Percentiles rank a stretch among this genome's conserved stretches.
These are phyloP conservation scores for Arachis stenosperma DNA, from an alignment of 306 rosid species.

Conservation along the genomic window DNA sequence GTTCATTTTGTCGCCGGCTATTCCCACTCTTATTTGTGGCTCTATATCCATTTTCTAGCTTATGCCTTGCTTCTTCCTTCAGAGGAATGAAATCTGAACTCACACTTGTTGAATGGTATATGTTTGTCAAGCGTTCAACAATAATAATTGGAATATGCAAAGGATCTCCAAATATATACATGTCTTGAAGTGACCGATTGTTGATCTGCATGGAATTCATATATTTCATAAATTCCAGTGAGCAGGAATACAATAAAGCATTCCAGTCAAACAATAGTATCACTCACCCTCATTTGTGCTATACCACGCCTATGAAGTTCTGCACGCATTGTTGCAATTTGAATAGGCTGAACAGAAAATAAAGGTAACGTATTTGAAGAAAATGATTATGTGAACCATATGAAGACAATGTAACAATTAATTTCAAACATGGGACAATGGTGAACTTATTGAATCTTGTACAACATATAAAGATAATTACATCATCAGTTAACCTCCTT, in stretches of 20 bases:
- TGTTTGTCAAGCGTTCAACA: conserved; percentile 68
- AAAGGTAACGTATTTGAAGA: conserved; percentile 27
- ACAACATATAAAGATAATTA: conserved; percentile 47
- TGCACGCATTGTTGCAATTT: conserved; percentile 76
- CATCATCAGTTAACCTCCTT: conserved; percentile 74
- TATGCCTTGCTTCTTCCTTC: conserved; percentile 46
- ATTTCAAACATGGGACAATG: conserved; percentile 20
- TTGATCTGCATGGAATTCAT: conserved; percentile 71
- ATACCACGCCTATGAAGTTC: conserved; percentile 93
- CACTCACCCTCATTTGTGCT: conserved; percentile 84
- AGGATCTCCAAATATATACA: conserved; percentile 83
- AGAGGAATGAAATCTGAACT: conserved; percentile 58
- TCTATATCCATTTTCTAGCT: conserved; percentile 49
- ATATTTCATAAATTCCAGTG: conserved; percentile 28
- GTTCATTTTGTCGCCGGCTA: conserved; percentile 50
- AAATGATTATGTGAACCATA: conserved; percentile 3
- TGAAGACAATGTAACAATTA: conserved; percentile 15
- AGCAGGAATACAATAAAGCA: conserved; percentile 29
- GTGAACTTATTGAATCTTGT: conserved; percentile 28
- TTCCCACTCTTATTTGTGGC: conserved; percentile 45
- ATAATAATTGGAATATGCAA: conserved; percentile 77
- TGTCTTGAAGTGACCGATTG: conserved; percentile 82
- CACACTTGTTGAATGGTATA: conserved; percentile 57
- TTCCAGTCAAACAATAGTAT: conserved; percentile 14
- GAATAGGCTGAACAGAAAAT: conserved; percentile 72